phyloP scores from a whole-genome alignment of 1,284 basidiomycete genomes.

The Xanthoconium separans region DNA sequence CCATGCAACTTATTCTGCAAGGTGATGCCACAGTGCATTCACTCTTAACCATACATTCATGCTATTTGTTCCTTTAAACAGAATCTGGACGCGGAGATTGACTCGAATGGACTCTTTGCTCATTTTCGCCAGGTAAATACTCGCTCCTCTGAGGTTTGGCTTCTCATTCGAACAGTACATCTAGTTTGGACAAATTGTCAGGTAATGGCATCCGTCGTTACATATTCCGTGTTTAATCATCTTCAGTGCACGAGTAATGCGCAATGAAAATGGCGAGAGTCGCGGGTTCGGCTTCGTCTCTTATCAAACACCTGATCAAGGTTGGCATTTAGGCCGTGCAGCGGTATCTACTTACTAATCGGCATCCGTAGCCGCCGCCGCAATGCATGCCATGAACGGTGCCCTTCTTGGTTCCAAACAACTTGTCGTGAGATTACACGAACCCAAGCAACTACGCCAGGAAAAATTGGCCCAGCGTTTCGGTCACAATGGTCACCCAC shows the following conservation, averaged over 20 bases:
- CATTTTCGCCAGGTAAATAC: conserved; percentile 73
- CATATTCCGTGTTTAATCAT: conserved; percentile 3
- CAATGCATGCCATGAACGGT: conserved; percentile 82
- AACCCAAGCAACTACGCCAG: conserved; percentile 85
- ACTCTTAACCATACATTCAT: conserved; percentile 7
- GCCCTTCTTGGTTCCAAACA: conserved; percentile 68
- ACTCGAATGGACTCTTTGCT: conserved; percentile 77
- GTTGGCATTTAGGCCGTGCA: conserved; percentile 38
- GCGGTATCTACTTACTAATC: not conserved
- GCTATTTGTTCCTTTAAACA: conserved; percentile 32
- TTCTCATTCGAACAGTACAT: conserved; percentile 14
- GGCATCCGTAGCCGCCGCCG: conserved; percentile 52
- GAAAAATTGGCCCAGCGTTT: conserved; percentile 85
- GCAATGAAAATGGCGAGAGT: conserved; percentile 80
- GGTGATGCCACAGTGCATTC: conserved; percentile 39
- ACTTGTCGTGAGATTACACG: conserved; percentile 83
- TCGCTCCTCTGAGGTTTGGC: conserved; percentile 4
- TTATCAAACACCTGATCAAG: conserved; percentile 81
- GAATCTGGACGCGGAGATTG: conserved; percentile 84
- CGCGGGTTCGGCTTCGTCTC: conserved; percentile 97
- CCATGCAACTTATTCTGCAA: conserved; percentile 91
- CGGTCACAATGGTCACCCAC: conserved; percentile 70
- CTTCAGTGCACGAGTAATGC: conserved; percentile 87
- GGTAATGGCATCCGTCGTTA: conserved; percentile 43
- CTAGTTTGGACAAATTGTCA: conserved; percentile 84